Evolutionary conservation across 306 rosid species (phyloP).

Genomic region (Acmispon strigosus): DNA sequence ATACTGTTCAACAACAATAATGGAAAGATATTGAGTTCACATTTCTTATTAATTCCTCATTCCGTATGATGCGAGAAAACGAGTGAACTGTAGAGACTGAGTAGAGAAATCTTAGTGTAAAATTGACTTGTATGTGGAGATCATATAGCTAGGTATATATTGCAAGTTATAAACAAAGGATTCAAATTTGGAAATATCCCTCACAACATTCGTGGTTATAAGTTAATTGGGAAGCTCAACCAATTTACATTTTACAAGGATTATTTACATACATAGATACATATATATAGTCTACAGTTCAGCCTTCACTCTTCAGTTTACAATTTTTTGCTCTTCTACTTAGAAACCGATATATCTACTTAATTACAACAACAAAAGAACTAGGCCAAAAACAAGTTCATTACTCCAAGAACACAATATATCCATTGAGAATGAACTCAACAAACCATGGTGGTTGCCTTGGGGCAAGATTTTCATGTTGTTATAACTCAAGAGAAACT

Average conservation of each 20-base stretch:
- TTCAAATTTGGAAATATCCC: too few species aligned
- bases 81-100: background rate
- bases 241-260: slow-evolving; percentile 5
- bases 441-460: slow-evolving; percentile 7
- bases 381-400: slow-evolving; percentile 38
- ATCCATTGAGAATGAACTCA: slow-evolving; percentile 28
- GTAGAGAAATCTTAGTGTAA: background rate
- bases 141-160: background rate
- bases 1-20: too few species aligned
- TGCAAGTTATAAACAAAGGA: background rate
- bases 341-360: background rate
- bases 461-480: slow-evolving; percentile 31
- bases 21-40: background rate
- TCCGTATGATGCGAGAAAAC: background rate
- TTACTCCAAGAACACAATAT: slow-evolving; percentile 24
- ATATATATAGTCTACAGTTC: background rate
- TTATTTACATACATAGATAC: slow-evolving; percentile 14
- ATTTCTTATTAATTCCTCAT: background rate
- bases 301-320: background rate
- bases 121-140: background rate
- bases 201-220: too few species aligned
- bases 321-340: background rate
- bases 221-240: background rate
- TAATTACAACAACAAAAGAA: slow-evolving; percentile 28
- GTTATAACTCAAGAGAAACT: slow-evolving; percentile 22